Percentiles rank a stretch among this genome's conserved stretches.
These are phyloP conservation scores for Pulveroboletus ravenelii DNA, from an alignment of 768 basidiomycete genomes.

Conservation along the genomic window DNA sequence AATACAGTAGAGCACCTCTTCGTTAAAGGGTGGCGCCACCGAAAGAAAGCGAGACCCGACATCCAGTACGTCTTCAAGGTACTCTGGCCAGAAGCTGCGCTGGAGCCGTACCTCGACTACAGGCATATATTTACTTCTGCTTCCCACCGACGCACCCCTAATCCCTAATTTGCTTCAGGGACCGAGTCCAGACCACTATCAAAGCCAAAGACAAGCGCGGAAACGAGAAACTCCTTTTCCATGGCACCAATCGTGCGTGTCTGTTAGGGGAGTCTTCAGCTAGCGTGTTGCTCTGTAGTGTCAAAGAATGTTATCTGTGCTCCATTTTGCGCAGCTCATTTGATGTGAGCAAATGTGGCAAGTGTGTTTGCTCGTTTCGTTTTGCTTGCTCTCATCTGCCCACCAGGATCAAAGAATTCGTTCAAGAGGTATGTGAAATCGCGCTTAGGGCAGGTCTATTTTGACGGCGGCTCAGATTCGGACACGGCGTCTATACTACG, in stretches of 20 bases:
- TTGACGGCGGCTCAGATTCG: conserved; percentile 43
- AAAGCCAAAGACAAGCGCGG: conserved; percentile 29
- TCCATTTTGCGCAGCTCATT: conserved; percentile 55
- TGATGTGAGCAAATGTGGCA: conserved; percentile 56
- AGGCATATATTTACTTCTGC: conserved; percentile 33
- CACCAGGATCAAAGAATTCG: conserved; percentile 48
- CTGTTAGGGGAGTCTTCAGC: conserved; percentile 48
- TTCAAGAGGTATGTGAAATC: conserved; percentile 40
- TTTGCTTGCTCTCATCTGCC: conserved; percentile 7
- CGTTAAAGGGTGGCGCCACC: conserved; percentile 52
- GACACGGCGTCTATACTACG: conserved; percentile 65
- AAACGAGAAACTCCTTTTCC: conserved; percentile 60
- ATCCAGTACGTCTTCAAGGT: conserved; percentile 51
- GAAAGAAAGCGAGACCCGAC: conserved; percentile 45
- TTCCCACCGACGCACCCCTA: conserved; percentile 13
- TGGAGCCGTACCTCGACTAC: conserved; percentile 44
- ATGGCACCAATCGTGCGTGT: conserved; percentile 62
- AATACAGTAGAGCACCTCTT: conserved; percentile 47
- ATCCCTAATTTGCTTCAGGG: conserved; percentile 13
- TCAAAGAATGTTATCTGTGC: conserved; percentile 52
- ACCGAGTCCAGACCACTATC: conserved; percentile 24
- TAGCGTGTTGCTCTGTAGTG: conserved; percentile 44
- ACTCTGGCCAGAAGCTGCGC: conserved; percentile 39
- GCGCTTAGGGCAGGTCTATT: background rate
- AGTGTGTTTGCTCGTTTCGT: conserved; percentile 14